Evolutionary conservation across 1,139 yeast species (phyloP).

Genomic region (Blastobotrys elegans): DNA sequence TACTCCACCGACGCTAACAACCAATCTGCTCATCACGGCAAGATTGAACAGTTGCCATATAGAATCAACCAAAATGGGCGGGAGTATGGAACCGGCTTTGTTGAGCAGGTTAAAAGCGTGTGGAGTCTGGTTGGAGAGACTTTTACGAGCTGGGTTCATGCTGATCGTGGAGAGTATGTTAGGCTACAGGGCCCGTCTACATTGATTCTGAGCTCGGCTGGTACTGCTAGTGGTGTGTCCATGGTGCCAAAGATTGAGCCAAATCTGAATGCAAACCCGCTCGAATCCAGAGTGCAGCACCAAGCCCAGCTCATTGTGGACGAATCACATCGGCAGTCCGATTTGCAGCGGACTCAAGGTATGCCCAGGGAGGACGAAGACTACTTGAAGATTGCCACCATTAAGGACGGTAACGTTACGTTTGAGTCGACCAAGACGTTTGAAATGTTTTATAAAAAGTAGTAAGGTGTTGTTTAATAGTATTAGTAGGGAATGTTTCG

Average conservation of each 20-base stretch:
- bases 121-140: conserved; percentile 1
- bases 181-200: conserved; percentile 14
- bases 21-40: conserved; percentile 8
- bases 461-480: no score
- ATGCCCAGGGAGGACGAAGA: conserved; percentile 23
- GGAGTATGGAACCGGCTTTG: not conserved
- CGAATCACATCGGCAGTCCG: conserved; percentile 4
- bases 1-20: conserved; percentile 32
- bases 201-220: conserved; percentile 10
- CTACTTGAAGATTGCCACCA: conserved; percentile 27
- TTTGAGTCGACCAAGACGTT: conserved; percentile 23
- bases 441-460: conserved; percentile 6
- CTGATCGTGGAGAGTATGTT: conserved; percentile 13
- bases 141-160: conserved; percentile 6
- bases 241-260: conserved; percentile 6
- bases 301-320: conserved; percentile 18
- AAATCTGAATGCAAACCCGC: conserved; percentile 10
- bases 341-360: conserved; percentile 15
- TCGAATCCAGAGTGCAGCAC: conserved; percentile 17
- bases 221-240: not conserved
- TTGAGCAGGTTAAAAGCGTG: conserved; percentile 1
- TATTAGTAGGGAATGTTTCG: no score
- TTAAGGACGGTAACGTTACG: conserved; percentile 25
- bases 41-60: conserved; percentile 6
- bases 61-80: not conserved